Base-by-base conservation (phyloP, 331 rosid genomes). In the Pyracantha coccinea region DNA sequence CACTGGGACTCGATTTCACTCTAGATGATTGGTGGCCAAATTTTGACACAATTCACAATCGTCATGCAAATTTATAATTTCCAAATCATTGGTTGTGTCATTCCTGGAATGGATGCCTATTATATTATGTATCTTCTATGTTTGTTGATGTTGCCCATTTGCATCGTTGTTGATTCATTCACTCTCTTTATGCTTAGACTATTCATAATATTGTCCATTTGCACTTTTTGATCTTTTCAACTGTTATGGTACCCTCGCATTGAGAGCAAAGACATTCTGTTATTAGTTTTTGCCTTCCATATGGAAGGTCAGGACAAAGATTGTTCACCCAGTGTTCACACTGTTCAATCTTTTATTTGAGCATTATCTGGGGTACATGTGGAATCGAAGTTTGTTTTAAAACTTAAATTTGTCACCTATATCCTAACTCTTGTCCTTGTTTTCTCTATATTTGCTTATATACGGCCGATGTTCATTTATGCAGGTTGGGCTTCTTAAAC, bases 401-500 rank as follows among this genome's bases (percentile, higher is more conserved):
- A 50, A 23, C 69, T 27, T 85, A 14, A 58, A 19, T 50, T 73
- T 61, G 54, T 57, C 38, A 41, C 55, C 41, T 69, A 28, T 72
- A 69, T 17, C 54, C 17, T 64, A 25, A 45, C 12, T 16, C 77
- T 25, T 28, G 47, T 17, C 66, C 61, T 54, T 57, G 8, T 7
- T 59, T 33, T 59, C 14, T 64, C 45, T 59, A 71, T 66, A 66
- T 45, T 65, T 73, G 28, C 61, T 53, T 77, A 60, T 77, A 57
- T 74, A 25, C 73, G 2, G 35, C 66, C 66, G 29, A 8, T 71
- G 72, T 57, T 28, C 29, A 31, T 70, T 71, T 50, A 20, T 80
- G 75, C 84, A 91, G 98, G 89, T 73, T 94, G 98, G 98, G 98
- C 97, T 83, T 90, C 96, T 78, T 88, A 97, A 70, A 73, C 78